Base-by-base conservation (phyloP, 345 rosid genomes). In the Eucalyptus marginata region DNA sequence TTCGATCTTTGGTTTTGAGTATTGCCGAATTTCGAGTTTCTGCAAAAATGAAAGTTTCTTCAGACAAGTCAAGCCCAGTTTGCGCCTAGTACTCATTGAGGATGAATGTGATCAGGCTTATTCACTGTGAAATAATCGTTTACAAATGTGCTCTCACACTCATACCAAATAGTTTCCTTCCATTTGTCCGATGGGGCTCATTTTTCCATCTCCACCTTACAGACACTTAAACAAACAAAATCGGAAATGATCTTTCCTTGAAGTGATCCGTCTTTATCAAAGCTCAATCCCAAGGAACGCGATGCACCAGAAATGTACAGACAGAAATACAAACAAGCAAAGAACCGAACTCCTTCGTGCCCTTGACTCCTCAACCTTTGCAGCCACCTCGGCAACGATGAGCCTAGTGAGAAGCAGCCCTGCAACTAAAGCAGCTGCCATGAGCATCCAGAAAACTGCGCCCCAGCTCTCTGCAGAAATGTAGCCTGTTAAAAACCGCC, bases 381-480 rank as follows among this genome's bases (percentile, higher is more conserved):
- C 94, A 66, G 95, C 92, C 68, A 97, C 98, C 90, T 98, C 99
- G 5, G 97, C 96, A 86, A 96, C 90, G 16, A 96, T 95, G 66
- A 96, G 96, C 93, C 92, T 94, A 22, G 97, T 97, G 86, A 98
- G 90, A 87, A 98, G 93, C n/a, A 98, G 91, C 87, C 97, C 99
- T 0, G 98, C 96, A 44, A 96, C 86, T 22, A 97, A 89, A 89
- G 99, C 98, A 89, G 99, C 94, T 27, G 71, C 98, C 99, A 98
- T 98, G 83, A 97, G 92, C 99, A 98, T 97, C 3, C 94, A 92
- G 91, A 98, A 98, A 89, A 96, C 99, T 11, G 95, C 94, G 9
- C 87, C 93, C 99, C 99, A 98, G 91, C 99, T 97, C 90, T 86
- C 89, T 7, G 97, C 91, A 24, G 99, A 97, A 51, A 97, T 94